Conservation (phyloP, 306 rosid genomes). For the Fragaria iinumae region DNA sequence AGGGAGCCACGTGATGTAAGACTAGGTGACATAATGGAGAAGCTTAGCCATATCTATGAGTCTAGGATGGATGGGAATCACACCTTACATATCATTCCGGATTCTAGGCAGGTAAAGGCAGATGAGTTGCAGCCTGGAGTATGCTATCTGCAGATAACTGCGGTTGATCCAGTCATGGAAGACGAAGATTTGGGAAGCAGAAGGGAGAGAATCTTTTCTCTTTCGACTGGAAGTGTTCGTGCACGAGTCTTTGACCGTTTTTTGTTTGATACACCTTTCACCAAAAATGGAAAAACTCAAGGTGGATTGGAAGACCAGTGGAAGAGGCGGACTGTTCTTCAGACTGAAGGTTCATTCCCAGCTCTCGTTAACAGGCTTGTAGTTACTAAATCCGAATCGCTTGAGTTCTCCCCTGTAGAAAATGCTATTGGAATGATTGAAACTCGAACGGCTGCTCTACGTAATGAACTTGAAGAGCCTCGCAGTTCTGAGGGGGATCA, state of each 20-base stretch:
- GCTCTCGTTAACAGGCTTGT: conserved; percentile 90
- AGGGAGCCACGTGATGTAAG: conserved; percentile 98
- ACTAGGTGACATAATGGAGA: conserved; percentile 98
- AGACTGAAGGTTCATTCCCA: conserved; percentile 97
- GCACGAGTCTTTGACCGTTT: conserved; percentile 96
- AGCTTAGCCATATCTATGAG: conserved; percentile 87
- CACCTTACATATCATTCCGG: conserved; percentile 85
- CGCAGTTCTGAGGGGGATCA: conserved; percentile 98
- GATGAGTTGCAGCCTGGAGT: conserved; percentile 95
- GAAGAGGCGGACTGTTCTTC: conserved; percentile 94
- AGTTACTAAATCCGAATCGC: conserved; percentile 85
- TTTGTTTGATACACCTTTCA: conserved; percentile 96
- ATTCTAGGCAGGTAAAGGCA: conserved; percentile 96
- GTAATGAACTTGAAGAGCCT: conserved; percentile 99
- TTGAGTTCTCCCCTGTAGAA: conserved; percentile 96
- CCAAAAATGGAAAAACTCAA: conserved; percentile 93
- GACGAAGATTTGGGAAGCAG: conserved; percentile 97
- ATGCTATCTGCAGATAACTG: conserved; percentile 95
- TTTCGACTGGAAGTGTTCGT: conserved; percentile 91
- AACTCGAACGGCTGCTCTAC: conserved; percentile 91
- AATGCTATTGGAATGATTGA: conserved; percentile 99
- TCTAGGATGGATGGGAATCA: conserved; percentile 90
- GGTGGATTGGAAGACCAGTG: conserved; percentile 99
- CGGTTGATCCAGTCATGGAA: conserved; percentile 97
- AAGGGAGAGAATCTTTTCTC: conserved; percentile 88